Evolutionary conservation across 768 basidiomycete species (phyloP).

Genomic region (Trametes elegans): DNA sequence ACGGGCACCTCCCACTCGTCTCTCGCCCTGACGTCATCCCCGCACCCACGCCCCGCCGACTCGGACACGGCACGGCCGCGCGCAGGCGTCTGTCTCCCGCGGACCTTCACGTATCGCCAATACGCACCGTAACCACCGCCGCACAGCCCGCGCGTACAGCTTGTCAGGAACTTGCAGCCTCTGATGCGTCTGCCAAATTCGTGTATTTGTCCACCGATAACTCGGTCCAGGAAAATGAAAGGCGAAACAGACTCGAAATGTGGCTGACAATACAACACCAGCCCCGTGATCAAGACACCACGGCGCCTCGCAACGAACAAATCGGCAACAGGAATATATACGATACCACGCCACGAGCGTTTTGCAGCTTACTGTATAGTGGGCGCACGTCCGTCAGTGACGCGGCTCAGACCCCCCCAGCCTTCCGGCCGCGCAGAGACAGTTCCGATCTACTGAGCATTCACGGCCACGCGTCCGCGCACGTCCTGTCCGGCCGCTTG

Average conservation of each 20-base stretch:
- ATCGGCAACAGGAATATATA: not conserved
- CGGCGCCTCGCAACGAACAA: not conserved
- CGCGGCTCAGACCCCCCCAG: no score
- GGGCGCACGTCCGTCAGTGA: no score
- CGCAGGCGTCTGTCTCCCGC: no score
- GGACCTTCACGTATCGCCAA: no score
- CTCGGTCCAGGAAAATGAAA: not conserved
- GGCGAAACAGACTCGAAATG: not conserved
- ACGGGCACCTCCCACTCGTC: slow-evolving; percentile 2
- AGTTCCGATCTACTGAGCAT: no score
- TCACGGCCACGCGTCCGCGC: slow-evolving; percentile 52
- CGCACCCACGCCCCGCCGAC: not conserved
- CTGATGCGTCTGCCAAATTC: not conserved
- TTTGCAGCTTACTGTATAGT: not conserved
- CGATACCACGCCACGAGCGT: not conserved
- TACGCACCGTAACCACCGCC: no score
- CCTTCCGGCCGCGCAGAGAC: no score
- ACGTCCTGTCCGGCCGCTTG: slow-evolving; percentile 72
- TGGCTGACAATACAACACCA: slow-evolving; percentile 1
- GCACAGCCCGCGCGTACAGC: not conserved
- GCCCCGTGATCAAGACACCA: not conserved
- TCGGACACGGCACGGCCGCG: no score
- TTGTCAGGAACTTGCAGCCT: not conserved
- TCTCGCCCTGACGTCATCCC: slow-evolving; percentile 4
- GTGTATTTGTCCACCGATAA: slow-evolving; percentile 1